Evolutionary conservation across 139 green algal species (phyloP).

Genomic region (Chlamydomonas eustigma): DNA sequence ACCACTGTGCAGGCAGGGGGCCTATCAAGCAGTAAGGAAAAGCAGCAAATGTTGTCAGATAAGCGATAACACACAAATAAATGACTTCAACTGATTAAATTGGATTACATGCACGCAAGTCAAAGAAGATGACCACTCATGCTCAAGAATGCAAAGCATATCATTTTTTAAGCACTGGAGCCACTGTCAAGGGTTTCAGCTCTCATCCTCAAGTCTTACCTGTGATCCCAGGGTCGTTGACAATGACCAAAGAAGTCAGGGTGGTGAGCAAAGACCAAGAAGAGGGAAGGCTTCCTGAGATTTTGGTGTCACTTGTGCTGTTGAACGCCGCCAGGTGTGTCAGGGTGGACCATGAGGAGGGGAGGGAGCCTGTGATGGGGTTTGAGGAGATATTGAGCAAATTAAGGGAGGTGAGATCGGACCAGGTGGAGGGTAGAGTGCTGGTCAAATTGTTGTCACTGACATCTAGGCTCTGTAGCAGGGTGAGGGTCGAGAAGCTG

Average conservation of each 20-base stretch:
- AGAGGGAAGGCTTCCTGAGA: slow-evolving; percentile 14
- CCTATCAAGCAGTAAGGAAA: background rate
- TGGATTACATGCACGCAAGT: background rate
- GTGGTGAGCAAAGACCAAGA: background rate
- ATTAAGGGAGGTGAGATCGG: background rate
- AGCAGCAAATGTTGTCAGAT: background rate
- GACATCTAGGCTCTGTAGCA: slow-evolving; percentile 5
- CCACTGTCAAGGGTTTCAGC: background rate
- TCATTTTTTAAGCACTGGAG: too few relatives aligned
- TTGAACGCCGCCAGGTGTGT: background rate
- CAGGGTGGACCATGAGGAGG: background rate
- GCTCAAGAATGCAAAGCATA: too few relatives aligned
- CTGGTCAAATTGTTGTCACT: background rate
- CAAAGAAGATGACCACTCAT: too few relatives aligned
- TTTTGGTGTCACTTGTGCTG: background rate
- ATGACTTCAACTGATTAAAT: background rate
- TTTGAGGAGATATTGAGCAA: background rate
- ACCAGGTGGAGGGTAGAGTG: background rate
- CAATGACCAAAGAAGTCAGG: background rate
- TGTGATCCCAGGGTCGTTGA: background rate
- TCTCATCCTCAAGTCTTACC: background rate
- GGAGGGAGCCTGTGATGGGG: background rate
- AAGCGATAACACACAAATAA: background rate
- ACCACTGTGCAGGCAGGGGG: too few relatives aligned
- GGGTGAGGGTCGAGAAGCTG: background rate